Conservation (phyloP, 1,284 basidiomycete genomes). For the Heimioporus retisporus region DNA sequence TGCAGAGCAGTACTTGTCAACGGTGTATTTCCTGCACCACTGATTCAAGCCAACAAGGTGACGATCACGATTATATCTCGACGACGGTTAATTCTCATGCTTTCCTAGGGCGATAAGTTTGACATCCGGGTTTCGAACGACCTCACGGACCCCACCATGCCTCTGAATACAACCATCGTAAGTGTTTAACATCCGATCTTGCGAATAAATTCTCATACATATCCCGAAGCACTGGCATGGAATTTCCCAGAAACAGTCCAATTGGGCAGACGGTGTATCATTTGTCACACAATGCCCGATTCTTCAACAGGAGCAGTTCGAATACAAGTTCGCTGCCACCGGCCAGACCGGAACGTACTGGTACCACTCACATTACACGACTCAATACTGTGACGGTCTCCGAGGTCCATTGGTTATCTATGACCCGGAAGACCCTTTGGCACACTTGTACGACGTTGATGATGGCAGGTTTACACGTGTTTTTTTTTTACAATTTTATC, state of each 20-base stretch:
- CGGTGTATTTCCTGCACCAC: slow-evolving; percentile 36
- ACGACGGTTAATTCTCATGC: neutral
- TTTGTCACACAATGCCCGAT: slow-evolving; percentile 48
- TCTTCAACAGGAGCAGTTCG: slow-evolving; percentile 30
- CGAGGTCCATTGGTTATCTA: slow-evolving; percentile 54
- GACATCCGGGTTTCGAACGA: slow-evolving; percentile 39
- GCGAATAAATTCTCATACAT: neutral
- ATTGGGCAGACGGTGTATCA: slow-evolving; percentile 45
- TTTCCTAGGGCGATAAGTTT: slow-evolving; percentile 30
- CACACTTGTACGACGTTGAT: slow-evolving; percentile 50
- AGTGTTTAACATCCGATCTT: slow-evolving; percentile 2
- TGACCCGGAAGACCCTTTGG: slow-evolving; percentile 48
- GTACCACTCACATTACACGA: slow-evolving; percentile 45
- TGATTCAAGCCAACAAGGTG: slow-evolving; percentile 38
- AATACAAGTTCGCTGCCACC: slow-evolving; percentile 31
- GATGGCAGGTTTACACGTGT: slow-evolving; percentile 36
- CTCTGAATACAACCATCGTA: slow-evolving; percentile 46
- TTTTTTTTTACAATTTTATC: slow-evolving; percentile 21
- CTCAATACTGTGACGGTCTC: slow-evolving; percentile 58
- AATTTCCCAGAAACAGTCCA: slow-evolving; percentile 38
- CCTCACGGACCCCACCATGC: slow-evolving; percentile 45
- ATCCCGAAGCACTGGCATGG: neutral
- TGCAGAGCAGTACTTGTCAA: slow-evolving; percentile 38
- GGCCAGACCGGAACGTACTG: slow-evolving; percentile 44
- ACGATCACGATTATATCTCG: neutral